These are phyloP conservation scores for Jasminum sambac DNA, from an alignment of 257 asterid species.

Conservation along the genomic window DNA sequence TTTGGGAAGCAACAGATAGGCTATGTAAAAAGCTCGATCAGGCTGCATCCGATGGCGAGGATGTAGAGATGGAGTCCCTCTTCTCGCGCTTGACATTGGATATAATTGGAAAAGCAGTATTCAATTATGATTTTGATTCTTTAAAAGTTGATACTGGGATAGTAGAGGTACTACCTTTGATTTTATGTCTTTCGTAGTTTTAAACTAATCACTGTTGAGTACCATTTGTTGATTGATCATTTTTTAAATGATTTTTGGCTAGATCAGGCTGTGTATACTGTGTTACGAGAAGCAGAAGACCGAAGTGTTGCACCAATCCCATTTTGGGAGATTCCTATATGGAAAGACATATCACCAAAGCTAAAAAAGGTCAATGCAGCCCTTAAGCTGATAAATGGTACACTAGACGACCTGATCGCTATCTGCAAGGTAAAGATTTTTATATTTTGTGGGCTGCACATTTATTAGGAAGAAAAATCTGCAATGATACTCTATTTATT, in stretches of 20 bases:
- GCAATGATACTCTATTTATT: background rate
- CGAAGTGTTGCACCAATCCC: slow-evolving; percentile 95
- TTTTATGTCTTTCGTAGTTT: slow-evolving; percentile 25
- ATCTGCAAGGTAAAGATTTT: slow-evolving; percentile 72
- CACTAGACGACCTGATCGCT: slow-evolving; percentile 78
- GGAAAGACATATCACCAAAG: slow-evolving; percentile 96
- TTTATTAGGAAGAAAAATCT: background rate
- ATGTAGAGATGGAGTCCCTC: slow-evolving; percentile 97
- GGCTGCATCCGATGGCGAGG: slow-evolving; percentile 94
- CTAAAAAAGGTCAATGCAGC: slow-evolving; percentile 81
- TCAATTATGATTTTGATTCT: slow-evolving; percentile 94
- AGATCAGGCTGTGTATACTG: slow-evolving; percentile 91
- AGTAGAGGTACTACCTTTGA: slow-evolving; percentile 63
- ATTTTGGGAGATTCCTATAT: slow-evolving; percentile 93
- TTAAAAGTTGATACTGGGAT: slow-evolving; percentile 82
- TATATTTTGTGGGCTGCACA: background rate
- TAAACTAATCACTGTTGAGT: slow-evolving; percentile 6
- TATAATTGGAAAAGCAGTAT: slow-evolving; percentile 95
- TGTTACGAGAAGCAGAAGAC: slow-evolving; percentile 92
- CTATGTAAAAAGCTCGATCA: slow-evolving; percentile 79
- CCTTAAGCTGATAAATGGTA: slow-evolving; percentile 77
- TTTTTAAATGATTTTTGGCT: slow-evolving; percentile 28
- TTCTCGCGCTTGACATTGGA: slow-evolving; percentile 94
- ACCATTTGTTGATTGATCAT: slow-evolving; percentile 7
- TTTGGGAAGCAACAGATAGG: slow-evolving; percentile 93